Conservation (phyloP, 495 filamentous ascomycete species). For the Penicillium steckii region DNA sequence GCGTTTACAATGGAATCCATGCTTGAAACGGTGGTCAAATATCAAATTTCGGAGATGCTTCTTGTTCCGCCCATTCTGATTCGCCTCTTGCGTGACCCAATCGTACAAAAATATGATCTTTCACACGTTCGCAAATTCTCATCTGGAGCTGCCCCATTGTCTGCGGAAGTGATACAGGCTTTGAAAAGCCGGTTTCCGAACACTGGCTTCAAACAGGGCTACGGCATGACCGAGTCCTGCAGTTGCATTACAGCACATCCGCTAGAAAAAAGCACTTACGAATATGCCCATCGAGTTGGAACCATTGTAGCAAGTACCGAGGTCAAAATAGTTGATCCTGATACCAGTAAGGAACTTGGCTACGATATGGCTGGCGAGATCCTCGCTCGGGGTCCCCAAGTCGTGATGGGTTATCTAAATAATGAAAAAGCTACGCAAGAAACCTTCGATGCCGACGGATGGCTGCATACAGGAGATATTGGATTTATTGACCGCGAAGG, state of each 20-base stretch:
- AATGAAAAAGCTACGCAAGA: slow-evolving; percentile 55
- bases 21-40: slow-evolving; percentile 50
- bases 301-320: slow-evolving; percentile 57
- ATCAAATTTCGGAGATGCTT: slow-evolving; percentile 57
- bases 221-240: slow-evolving; percentile 70
- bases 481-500: slow-evolving; percentile 53
- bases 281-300: slow-evolving; percentile 58
- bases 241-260: slow-evolving; percentile 61
- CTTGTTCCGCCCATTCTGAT: slow-evolving; percentile 71
- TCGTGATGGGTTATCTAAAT: slow-evolving; percentile 59
- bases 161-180: slow-evolving; percentile 59
- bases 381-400: slow-evolving; percentile 50
- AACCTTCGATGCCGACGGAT: slow-evolving; percentile 60
- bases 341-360: slow-evolving; percentile 43
- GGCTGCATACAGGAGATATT: slow-evolving; percentile 67
- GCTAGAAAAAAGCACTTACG: slow-evolving; percentile 50
- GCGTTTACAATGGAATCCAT: slow-evolving; percentile 57
- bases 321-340: slow-evolving; percentile 58
- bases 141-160: slow-evolving; percentile 64
- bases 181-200: slow-evolving; percentile 57
- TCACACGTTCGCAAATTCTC: slow-evolving; percentile 50
- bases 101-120: slow-evolving; percentile 62
- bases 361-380: slow-evolving; percentile 61
- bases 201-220: slow-evolving; percentile 66
- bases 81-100: slow-evolving; percentile 61